These are phyloP conservation scores for Amanita brunnescens DNA, from an alignment of 768 basidiomycete genomes.

Conservation along the genomic window DNA sequence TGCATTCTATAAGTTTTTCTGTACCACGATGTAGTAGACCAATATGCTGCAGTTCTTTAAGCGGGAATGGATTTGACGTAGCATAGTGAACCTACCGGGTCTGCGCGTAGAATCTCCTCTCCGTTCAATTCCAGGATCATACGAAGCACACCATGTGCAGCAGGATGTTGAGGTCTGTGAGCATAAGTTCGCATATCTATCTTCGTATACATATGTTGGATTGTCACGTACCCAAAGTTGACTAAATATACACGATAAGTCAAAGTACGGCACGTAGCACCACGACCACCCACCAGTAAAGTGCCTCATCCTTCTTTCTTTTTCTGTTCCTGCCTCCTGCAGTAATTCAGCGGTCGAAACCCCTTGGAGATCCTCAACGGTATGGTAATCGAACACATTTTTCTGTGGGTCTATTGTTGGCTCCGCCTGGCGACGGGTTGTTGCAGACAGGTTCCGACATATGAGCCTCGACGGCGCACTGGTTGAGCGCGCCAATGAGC, in stretches of 20 bases:
- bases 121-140: constrained; percentile 97
- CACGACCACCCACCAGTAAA: constrained; percentile 64
- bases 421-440: constrained; percentile 23
- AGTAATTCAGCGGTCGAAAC: constrained; percentile 75
- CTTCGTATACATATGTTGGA: background rate
- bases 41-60: constrained; percentile 56
- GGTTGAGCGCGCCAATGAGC: constrained; percentile 46
- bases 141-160: constrained; percentile 96
- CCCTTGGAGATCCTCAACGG: constrained; percentile 80
- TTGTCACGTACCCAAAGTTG: constrained; percentile 77
- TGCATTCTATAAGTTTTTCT: constrained; percentile 98
- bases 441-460: constrained; percentile 29
- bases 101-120: constrained; percentile 85
- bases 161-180: constrained; percentile 89
- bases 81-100: constrained; percentile 48
- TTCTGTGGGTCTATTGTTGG: constrained; percentile 24
- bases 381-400: constrained; percentile 55
- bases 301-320: constrained; percentile 81
- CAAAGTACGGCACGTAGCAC: background rate
- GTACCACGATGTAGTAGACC: constrained; percentile 96
- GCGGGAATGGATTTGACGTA: background rate
- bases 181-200: background rate
- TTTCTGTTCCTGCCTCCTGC: constrained; percentile 58
- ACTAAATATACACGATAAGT: constrained; percentile 35
- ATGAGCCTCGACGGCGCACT: constrained; percentile 21